Evolutionary conservation across 257 asterid genomes (phyloP).

Genomic region (Fraxinus quadrangulata): DNA sequence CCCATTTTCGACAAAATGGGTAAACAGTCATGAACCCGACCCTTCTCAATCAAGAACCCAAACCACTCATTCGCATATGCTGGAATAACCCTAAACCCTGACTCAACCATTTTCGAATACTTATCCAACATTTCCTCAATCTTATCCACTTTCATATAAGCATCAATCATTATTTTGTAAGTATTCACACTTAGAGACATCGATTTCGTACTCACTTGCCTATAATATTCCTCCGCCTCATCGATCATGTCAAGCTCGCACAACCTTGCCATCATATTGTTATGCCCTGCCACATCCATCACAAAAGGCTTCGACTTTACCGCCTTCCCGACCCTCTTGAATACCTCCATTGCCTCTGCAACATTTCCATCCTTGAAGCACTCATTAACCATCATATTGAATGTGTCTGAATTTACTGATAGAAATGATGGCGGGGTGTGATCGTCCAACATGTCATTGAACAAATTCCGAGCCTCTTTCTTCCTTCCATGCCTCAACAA

Average conservation of each 20-base stretch:
- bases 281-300: conserved; percentile 84
- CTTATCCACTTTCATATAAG: conserved; percentile 57
- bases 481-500: conserved; percentile 70
- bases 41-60: conserved; percentile 63
- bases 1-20: conserved; percentile 69
- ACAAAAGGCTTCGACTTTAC: conserved; percentile 75
- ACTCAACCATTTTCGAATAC: conserved; percentile 69
- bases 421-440: conserved; percentile 88
- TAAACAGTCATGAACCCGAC: conserved; percentile 59
- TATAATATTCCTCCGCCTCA: conserved; percentile 67
- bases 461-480: conserved; percentile 80
- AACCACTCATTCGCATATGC: conserved; percentile 81
- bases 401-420: conserved; percentile 87
- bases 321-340: conserved; percentile 73
- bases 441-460: conserved; percentile 76
- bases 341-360: conserved; percentile 70
- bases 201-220: conserved; percentile 52
- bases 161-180: conserved; percentile 67
- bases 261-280: conserved; percentile 67
- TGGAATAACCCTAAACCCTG: conserved; percentile 78
- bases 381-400: conserved; percentile 71
- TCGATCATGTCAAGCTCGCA: conserved; percentile 77
- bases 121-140: conserved; percentile 62
- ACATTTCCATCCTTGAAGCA: conserved; percentile 74
- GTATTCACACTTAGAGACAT: conserved; percentile 70